phyloP scores from a whole-genome alignment of 768 basidiomycete species.

The Leccinum variicolor region DNA sequence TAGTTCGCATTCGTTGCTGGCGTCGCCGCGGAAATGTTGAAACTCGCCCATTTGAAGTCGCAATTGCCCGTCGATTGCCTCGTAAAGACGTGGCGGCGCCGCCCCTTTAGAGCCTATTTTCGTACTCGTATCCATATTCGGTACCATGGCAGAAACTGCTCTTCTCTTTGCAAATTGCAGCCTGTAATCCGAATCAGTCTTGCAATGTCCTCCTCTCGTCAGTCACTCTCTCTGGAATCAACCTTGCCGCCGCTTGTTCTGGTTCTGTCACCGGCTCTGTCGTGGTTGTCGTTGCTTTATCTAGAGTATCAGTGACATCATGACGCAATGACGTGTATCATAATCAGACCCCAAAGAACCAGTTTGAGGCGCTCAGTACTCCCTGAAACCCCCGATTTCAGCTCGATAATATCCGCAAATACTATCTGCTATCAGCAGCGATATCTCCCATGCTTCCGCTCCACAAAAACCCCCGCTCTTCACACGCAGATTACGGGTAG shows the following conservation, averaged over 20 bases:
- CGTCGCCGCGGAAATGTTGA: constrained; percentile 82
- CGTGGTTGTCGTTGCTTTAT: constrained; percentile 47
- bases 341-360: constrained; percentile 81
- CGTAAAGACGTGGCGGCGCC: constrained; percentile 54
- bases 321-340: constrained; percentile 1
- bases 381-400: constrained; percentile 13
- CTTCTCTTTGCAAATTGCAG: constrained; percentile 79
- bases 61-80: constrained; percentile 56
- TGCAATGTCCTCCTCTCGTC: constrained; percentile 24
- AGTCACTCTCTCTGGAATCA: constrained; percentile 61
- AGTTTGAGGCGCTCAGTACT: constrained; percentile 52
- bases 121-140: constrained; percentile 52
- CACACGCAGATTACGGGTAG: constrained; percentile 35
- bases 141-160: constrained; percentile 88
- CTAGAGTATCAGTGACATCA: background rate
- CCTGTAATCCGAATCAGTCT: constrained; percentile 34
- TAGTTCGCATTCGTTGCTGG: constrained; percentile 57
- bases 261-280: constrained; percentile 80
- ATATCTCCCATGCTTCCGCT: constrained; percentile 1
- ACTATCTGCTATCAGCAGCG: background rate
- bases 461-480: constrained; percentile 10
- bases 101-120: background rate
- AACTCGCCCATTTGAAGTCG: constrained; percentile 91
- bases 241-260: constrained; percentile 74
- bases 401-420: constrained; percentile 6